Percentiles rank a stretch among this genome's conserved stretches.
These are phyloP conservation scores for Protea cynaroides DNA, from an alignment of 164 flowering plant genomes.

Conservation along the genomic window DNA sequence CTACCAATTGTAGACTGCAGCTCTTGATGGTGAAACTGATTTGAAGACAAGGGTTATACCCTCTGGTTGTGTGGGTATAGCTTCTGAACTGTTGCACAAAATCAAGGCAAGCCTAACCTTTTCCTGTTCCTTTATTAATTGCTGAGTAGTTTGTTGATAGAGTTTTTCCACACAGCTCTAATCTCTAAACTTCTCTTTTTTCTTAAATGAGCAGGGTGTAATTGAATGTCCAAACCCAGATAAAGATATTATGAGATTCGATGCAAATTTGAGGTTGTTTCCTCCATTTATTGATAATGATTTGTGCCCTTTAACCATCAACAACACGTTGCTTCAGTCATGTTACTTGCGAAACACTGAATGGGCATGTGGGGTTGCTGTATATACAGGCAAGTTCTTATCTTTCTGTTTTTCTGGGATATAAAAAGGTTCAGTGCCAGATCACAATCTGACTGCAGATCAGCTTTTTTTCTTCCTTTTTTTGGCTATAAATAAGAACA, in stretches of 20 bases:
- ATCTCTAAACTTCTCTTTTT: background rate
- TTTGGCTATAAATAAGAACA: background rate
- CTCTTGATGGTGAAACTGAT: conserved; percentile 98
- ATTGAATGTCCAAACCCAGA: conserved; percentile 94
- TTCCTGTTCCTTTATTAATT: background rate
- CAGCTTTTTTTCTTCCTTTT: background rate
- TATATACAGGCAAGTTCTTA: conserved; percentile 76
- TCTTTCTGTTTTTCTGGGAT: conserved; percentile 3
- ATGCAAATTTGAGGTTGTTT: conserved; percentile 86
- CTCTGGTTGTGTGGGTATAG: conserved; percentile 83
- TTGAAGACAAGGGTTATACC: conserved; percentile 86
- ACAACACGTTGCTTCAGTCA: conserved; percentile 93
- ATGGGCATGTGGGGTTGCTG: conserved; percentile 99
- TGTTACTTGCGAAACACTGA: conserved; percentile 95
- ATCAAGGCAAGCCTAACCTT: conserved; percentile 60
- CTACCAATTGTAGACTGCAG: conserved; percentile 65
- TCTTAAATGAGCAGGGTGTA: conserved; percentile 59
- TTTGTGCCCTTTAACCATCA: conserved; percentile 84
- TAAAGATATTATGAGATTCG: conserved; percentile 92
- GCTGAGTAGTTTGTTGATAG: background rate
- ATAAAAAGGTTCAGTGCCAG: background rate
- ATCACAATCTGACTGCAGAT: background rate
- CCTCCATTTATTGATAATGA: conserved; percentile 99
- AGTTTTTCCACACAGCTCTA: background rate
- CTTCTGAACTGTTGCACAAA: conserved; percentile 74